Conservation (phyloP, 345 rosid species). For the Eucalyptus polybractea region DNA sequence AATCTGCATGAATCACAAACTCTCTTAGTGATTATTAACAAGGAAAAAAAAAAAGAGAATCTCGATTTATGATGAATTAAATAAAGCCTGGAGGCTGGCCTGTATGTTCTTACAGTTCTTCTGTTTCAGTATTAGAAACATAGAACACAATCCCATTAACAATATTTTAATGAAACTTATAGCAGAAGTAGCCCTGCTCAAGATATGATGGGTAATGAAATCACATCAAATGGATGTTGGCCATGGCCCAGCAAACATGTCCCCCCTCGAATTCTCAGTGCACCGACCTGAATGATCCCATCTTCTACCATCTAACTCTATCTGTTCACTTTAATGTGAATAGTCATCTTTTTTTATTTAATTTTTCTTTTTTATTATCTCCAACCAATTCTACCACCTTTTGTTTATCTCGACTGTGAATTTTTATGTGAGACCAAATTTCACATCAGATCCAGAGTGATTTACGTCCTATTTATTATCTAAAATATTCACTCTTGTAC, state of each 20-base stretch:
- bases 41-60: background rate
- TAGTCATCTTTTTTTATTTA: background rate
- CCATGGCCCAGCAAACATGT: background rate
- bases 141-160: background rate
- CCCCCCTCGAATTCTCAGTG: background rate
- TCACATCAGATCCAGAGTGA: background rate
- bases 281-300: background rate
- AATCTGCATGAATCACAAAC: constrained; percentile 31
- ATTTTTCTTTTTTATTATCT: background rate
- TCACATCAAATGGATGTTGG: background rate
- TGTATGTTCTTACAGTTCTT: background rate
- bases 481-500: background rate
- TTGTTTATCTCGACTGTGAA: background rate
- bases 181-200: background rate
- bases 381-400: background rate
- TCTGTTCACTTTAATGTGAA: background rate
- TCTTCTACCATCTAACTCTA: background rate
- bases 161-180: background rate
- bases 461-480: background rate
- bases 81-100: background rate
- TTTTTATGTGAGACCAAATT: background rate
- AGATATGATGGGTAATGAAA: background rate
- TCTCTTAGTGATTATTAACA: background rate
- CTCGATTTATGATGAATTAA: background rate
- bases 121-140: background rate